Conservation (phyloP, 2,329 filamentous ascomycete species). For the Venturia aucupariae region DNA sequence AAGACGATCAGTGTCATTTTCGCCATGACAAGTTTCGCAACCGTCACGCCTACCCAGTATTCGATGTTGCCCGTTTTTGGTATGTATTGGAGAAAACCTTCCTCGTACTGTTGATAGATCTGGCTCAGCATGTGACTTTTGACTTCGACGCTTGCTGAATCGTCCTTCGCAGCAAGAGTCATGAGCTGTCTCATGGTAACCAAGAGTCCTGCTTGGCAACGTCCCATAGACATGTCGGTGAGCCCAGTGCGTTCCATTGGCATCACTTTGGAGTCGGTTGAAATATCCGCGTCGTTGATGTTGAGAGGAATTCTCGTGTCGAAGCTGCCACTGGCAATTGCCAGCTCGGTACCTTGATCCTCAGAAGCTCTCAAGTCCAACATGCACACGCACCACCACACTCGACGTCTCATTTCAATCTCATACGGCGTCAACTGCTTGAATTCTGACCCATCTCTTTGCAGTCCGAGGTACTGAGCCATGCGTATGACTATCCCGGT, state of each 20-base stretch:
- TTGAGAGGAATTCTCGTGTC: constrained; percentile 44
- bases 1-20: constrained; percentile 38
- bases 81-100: constrained; percentile 35
- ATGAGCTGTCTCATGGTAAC: constrained; percentile 32
- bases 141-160: constrained; percentile 28
- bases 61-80: constrained; percentile 22
- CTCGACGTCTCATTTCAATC: constrained; percentile 48
- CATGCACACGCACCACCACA: constrained; percentile 57
- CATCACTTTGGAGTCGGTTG: constrained; percentile 33
- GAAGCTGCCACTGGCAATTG: constrained; percentile 22
- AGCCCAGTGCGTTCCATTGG: constrained; percentile 33
- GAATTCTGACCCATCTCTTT: constrained; percentile 46
- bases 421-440: constrained; percentile 48
- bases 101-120: constrained; percentile 36
- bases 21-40: constrained; percentile 42
- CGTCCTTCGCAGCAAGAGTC: constrained; percentile 25
- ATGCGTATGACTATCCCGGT: constrained; percentile 53
- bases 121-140: constrained; percentile 39
- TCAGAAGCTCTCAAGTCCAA: constrained; percentile 49
- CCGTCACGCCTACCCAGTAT: constrained; percentile 32
- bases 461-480: constrained; percentile 51
- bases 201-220: constrained; percentile 29
- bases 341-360: constrained; percentile 24
- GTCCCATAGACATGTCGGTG: constrained; percentile 34
- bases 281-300: constrained; percentile 43